phyloP scores from a whole-genome alignment of 129 eudicot species.

The Saussurea involucrata region DNA sequence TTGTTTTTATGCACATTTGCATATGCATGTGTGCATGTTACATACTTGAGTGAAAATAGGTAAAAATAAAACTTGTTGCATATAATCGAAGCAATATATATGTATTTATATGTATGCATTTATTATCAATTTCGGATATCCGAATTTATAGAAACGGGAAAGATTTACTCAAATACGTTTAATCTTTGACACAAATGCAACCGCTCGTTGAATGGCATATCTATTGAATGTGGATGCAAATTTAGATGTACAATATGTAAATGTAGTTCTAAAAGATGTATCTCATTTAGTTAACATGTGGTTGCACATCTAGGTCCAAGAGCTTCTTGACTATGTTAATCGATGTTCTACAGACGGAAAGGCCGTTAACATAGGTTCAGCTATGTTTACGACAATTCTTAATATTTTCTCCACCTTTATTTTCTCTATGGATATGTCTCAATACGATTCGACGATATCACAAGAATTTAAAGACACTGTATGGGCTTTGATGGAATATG shows the following conservation, averaged over 20 bases:
- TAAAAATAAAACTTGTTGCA: no score
- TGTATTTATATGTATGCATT: no score
- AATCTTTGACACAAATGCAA: not conserved
- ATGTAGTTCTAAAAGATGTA: not conserved
- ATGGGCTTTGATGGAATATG: constrained; percentile 9
- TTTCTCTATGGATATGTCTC: constrained; percentile 19
- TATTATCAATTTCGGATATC: not conserved
- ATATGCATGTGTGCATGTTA: no score
- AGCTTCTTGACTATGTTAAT: constrained; percentile 17
- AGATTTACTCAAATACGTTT: not conserved
- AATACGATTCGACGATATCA: not conserved
- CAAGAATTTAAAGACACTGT: constrained; percentile 24
- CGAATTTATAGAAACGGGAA: not conserved
- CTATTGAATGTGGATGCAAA: no score
- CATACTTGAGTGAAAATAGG: no score
- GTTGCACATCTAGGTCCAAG: not conserved
- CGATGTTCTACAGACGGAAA: not conserved
- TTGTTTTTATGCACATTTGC: no score
- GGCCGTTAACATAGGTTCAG: constrained; percentile 13
- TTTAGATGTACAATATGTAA: not conserved
- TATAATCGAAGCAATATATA: no score
- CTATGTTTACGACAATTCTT: constrained; percentile 16
- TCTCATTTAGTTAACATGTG: not conserved
- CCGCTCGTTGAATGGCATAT: not conserved
- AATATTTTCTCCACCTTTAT: constrained; percentile 14